phyloP scores from a whole-genome alignment of 768 basidiomycete genomes.

The Dacryopinax spathularia region DNA sequence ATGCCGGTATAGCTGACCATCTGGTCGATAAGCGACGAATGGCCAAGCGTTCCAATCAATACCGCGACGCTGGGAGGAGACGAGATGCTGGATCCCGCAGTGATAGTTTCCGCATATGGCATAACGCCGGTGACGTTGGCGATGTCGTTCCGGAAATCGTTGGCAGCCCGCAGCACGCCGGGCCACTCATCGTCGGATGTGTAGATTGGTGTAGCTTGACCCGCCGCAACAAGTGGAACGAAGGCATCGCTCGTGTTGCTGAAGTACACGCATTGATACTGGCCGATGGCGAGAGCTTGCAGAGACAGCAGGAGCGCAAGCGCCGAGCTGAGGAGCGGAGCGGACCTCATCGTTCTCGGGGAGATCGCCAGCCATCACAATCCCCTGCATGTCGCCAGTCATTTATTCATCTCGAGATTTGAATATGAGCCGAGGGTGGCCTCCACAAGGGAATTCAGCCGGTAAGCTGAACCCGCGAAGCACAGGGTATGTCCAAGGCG shows the following conservation, averaged over 20 bases:
- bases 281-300: slow-evolving; percentile 8
- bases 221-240: slow-evolving; percentile 11
- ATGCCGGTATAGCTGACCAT: slow-evolving; percentile 40
- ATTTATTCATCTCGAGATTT: no score
- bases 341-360: no score
- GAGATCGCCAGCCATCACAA: no score
- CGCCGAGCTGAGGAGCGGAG: no score
- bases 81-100: slow-evolving; percentile 17
- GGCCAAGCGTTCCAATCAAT: slow-evolving; percentile 54
- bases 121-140: slow-evolving; percentile 42
- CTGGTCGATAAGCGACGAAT: slow-evolving; percentile 38
- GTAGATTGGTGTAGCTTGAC: slow-evolving; percentile 6
- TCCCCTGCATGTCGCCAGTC: no score
- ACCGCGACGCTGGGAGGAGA: slow-evolving; percentile 30
- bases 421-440: no score
- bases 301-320: not conserved
- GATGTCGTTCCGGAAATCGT: slow-evolving; percentile 49
- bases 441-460: no score
- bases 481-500: no score
- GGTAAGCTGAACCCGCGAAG: no score
- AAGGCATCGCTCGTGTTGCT: not conserved
- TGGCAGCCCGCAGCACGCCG: slow-evolving; percentile 45
- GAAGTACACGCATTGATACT: slow-evolving; percentile 9
- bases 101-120: slow-evolving; percentile 35
- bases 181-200: slow-evolving; percentile 39